Percentiles rank a stretch among this genome's conserved stretches.
phyloP scores from a whole-genome alignment of 108 stramenopile species.

The Skeletonema costatum region DNA sequence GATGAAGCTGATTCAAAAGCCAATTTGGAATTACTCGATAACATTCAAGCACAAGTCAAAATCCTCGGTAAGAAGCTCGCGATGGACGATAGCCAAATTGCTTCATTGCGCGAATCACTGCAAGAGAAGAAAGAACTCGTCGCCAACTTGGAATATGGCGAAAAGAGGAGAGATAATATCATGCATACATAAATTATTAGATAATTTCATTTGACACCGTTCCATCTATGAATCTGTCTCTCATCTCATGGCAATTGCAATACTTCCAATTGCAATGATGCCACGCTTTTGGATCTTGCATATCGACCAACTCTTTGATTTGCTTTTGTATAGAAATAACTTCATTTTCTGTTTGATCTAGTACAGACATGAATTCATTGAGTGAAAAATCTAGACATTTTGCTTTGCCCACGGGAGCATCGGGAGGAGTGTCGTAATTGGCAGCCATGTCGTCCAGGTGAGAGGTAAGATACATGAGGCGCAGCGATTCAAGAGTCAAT shows the following conservation, averaged over 20 bases:
- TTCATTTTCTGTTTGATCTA: conserved; percentile 56
- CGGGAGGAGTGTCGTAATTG: background rate
- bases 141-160: background rate
- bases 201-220: conserved; percentile 47
- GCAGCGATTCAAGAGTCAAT: conserved; percentile 60
- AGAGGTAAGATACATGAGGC: conserved; percentile 75
- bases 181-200: background rate
- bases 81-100: background rate
- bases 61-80: background rate
- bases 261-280: conserved; percentile 78
- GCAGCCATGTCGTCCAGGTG: conserved; percentile 37
- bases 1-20: background rate
- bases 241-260: conserved; percentile 84
- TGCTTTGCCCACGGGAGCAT: conserved; percentile 45
- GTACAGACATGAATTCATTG: conserved; percentile 44
- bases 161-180: too few species aligned
- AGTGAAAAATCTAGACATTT: conserved; percentile 67
- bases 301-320: conserved; percentile 61
- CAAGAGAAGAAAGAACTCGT: conserved; percentile 5
- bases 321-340: conserved; percentile 53
- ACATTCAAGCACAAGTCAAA: background rate
- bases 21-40: background rate
- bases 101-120: background rate
- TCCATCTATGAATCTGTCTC: conserved; percentile 62
- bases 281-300: conserved; percentile 73